Conservation (phyloP, 805 yeast genomes). For the Candida nemodendra region DNA sequence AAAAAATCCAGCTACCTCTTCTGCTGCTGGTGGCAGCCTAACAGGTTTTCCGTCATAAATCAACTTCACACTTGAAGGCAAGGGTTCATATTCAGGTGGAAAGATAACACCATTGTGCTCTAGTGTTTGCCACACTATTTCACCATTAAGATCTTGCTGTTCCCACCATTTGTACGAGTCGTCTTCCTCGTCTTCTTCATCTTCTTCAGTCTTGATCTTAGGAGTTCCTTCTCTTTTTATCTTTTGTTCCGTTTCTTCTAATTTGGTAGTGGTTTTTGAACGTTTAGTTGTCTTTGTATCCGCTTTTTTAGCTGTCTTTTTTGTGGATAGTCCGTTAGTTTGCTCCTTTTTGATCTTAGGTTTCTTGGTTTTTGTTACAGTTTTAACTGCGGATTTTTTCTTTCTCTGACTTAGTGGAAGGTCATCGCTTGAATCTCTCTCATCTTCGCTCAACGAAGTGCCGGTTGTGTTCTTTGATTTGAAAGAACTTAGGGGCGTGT, state of each 20-base stretch:
- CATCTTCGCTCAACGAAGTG: conserved; percentile 20
- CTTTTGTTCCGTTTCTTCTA: conserved; percentile 9
- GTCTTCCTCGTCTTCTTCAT: conserved; percentile 51
- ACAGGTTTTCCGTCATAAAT: conserved; percentile 78
- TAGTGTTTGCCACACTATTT: conserved; percentile 80
- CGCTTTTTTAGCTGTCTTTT: conserved; percentile 2
- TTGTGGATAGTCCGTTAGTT: conserved; percentile 4
- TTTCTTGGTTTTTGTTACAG: conserved; percentile 10
- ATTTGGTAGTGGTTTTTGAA: conserved; percentile 3
- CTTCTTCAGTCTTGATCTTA: conserved; percentile 25
- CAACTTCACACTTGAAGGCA: conserved; percentile 74
- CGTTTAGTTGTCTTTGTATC: conserved; percentile 4
- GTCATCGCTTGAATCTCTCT: conserved; percentile 11
- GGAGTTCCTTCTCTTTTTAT: conserved; percentile 20
- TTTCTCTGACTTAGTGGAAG: conserved; percentile 13
- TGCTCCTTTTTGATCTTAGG: conserved; percentile 16
- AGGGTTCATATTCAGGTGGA: conserved; percentile 88
- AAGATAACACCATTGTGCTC: conserved; percentile 90
- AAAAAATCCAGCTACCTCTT: conserved; percentile 94
- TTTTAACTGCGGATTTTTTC: conserved; percentile 5
- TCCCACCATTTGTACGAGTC: conserved; percentile 84
- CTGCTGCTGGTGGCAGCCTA: conserved; percentile 74
- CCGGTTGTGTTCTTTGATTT: conserved; percentile 12
- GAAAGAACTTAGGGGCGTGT: conserved; percentile 7
- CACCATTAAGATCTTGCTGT: conserved; percentile 66